Evolutionary conservation across 352 stramenopile species (phyloP).

Genomic region (Phytophthora constricta): DNA sequence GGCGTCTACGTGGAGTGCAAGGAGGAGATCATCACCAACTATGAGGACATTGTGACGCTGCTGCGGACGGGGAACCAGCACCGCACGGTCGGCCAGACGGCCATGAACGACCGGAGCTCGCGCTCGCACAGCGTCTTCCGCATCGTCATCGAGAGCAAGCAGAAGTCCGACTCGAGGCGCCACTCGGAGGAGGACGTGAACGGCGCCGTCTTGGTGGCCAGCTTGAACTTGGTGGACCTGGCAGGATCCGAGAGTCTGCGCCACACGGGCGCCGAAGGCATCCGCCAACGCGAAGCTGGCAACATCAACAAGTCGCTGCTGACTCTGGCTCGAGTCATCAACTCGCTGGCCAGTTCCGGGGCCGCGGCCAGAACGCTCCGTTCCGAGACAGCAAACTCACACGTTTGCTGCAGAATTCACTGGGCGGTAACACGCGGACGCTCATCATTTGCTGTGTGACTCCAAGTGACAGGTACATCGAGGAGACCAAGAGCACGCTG

Average conservation of each 20-base stretch:
- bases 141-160: slow-evolving; percentile 86
- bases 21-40: slow-evolving; percentile 93
- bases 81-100: slow-evolving; percentile 67
- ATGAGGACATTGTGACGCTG: slow-evolving; percentile 64
- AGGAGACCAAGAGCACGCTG: slow-evolving; percentile 91
- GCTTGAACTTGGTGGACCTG: slow-evolving; percentile 97
- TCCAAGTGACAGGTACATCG: slow-evolving; percentile 72
- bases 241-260: slow-evolving; percentile 97
- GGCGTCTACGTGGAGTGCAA: slow-evolving; percentile 97
- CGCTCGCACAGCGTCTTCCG: slow-evolving; percentile 87
- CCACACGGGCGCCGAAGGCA: slow-evolving; percentile 94
- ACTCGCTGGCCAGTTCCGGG: slow-evolving; percentile 59
- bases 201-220: slow-evolving; percentile 92
- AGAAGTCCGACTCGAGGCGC: slow-evolving; percentile 52
- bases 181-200: slow-evolving; percentile 75
- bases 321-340: slow-evolving; percentile 96
- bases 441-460: slow-evolving; percentile 91
- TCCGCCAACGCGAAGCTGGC: slow-evolving; percentile 94
- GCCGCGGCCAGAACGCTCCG: slow-evolving; percentile 55
- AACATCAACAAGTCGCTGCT: slow-evolving; percentile 98
- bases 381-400: slow-evolving; percentile 93
- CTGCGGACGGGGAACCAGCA: slow-evolving; percentile 73
- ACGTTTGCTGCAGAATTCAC: slow-evolving; percentile 90
- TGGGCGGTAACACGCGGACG: slow-evolving; percentile 92
- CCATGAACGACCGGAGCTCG: slow-evolving; percentile 85